Percentiles rank a stretch among this genome's conserved stretches.
Evolutionary conservation across 2,329 filamentous ascomycete species (phyloP).

Genomic region (Hysterium pulicare): DNA sequence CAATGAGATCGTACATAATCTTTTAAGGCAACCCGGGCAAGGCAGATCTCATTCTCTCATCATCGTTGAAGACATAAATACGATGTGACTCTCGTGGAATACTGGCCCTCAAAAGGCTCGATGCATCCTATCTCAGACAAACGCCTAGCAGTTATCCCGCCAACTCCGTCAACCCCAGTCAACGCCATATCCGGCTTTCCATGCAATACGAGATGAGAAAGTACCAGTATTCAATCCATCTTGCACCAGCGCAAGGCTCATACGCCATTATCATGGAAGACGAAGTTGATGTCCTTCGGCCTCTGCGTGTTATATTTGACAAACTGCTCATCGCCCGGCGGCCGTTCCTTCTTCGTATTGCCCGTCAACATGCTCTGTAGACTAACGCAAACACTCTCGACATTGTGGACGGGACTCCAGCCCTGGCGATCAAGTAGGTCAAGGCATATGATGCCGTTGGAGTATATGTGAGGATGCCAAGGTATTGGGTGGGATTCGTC

Average conservation of each 20-base stretch:
- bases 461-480: conserved; percentile 96
- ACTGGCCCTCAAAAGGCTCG: too few relatives aligned
- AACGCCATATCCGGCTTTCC: not conserved
- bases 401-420: conserved; percentile 96
- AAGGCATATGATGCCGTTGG: conserved; percentile 96
- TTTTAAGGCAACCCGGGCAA: too few relatives aligned
- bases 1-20: too few relatives aligned
- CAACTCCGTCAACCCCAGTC: not conserved
- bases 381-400: conserved; percentile 95
- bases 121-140: not conserved
- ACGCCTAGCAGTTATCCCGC: not conserved
- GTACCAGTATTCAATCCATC: too few relatives aligned
- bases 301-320: conserved; percentile 74
- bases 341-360: conserved; percentile 86
- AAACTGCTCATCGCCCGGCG: conserved; percentile 86
- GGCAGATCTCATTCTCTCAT: too few relatives aligned
- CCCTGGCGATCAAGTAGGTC: conserved; percentile 84
- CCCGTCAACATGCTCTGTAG: conserved; percentile 97
- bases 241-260: conserved; percentile 19
- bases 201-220: not conserved
- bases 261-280: conserved; percentile 80
- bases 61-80: too few relatives aligned
- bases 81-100: too few relatives aligned
- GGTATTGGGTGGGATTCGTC: conserved; percentile 65
- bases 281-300: conserved; percentile 86